phyloP scores from a whole-genome alignment of 2,329 filamentous ascomycete genomes.

The Tolypocladium guangdongense region DNA sequence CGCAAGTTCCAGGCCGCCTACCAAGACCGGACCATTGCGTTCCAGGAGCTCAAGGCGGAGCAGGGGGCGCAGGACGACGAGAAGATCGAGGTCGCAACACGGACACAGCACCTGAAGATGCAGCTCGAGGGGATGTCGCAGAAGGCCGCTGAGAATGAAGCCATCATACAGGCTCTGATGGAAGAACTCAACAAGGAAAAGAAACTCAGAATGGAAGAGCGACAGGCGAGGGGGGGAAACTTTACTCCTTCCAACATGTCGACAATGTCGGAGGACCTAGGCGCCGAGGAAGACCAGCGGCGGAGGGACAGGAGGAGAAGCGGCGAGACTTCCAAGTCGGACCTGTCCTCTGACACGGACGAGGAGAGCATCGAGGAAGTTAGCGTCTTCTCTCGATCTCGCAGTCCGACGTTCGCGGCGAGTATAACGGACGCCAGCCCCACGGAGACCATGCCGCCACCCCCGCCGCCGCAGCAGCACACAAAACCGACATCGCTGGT shows the following conservation, averaged over 20 bases:
- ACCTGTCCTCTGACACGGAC: conserved; percentile 37
- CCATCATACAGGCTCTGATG: conserved; percentile 35
- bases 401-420: conserved; percentile 42
- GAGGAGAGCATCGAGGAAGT: conserved; percentile 38
- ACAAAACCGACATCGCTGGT: conserved; percentile 14
- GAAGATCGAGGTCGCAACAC: conserved; percentile 42
- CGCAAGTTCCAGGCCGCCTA: conserved; percentile 48
- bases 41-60: conserved; percentile 41
- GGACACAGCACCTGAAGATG: conserved; percentile 41
- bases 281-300: conserved; percentile 38
- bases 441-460: conserved; percentile 4
- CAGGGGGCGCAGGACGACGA: conserved; percentile 44
- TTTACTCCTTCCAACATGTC: conserved; percentile 25
- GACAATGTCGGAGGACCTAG: conserved; percentile 40
- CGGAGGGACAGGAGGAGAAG: conserved; percentile 31
- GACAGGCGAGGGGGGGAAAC: conserved; percentile 16
- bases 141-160: conserved; percentile 42
- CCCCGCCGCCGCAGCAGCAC: conserved; percentile 5
- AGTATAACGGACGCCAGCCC: conserved; percentile 20
- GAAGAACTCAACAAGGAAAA: conserved; percentile 42
- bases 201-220: conserved; percentile 29
- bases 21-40: conserved; percentile 36
- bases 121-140: conserved; percentile 50
- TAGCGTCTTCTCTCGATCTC: conserved; percentile 50
- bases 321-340: conserved; percentile 30